A percentile compares a stretch with the other conserved stretches of the same genome.
phyloP scores from a whole-genome alignment of 345 rosid genomes.

The Mangifera indica region DNA sequence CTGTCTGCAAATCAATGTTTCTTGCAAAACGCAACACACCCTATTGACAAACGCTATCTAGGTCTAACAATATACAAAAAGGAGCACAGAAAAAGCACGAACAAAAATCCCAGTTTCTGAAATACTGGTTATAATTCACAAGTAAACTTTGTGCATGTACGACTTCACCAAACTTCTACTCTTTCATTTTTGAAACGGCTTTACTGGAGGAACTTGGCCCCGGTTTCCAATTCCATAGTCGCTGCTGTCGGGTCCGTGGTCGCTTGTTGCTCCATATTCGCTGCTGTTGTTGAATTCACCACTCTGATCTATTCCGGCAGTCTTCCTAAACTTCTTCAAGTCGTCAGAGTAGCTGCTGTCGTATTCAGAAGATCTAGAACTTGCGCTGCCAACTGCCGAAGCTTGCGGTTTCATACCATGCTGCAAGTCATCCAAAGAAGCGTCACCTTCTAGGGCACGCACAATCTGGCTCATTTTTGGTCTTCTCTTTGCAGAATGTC shows the following conservation, averaged over 20 bases:
- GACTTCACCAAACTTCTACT: background rate
- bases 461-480: slow-evolving; percentile 95
- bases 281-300: slow-evolving; percentile 46
- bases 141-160: background rate
- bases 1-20: background rate
- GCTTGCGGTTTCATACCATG: slow-evolving; percentile 37
- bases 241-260: slow-evolving; percentile 69
- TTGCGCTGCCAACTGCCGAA: slow-evolving; percentile 21
- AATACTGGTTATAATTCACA: background rate
- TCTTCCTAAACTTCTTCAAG: slow-evolving; percentile 48
- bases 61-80: no score
- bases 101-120: background rate
- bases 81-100: background rate
- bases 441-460: slow-evolving; percentile 64
- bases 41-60: background rate
- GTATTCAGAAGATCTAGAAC: slow-evolving; percentile 25
- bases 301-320: slow-evolving; percentile 31
- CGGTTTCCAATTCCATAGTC: slow-evolving; percentile 32
- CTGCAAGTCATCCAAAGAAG: slow-evolving; percentile 57
- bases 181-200: background rate
- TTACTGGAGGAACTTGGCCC: slow-evolving; percentile 7
- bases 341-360: slow-evolving; percentile 46
- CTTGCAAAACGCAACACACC: background rate
- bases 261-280: slow-evolving; percentile 64
- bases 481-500: slow-evolving; percentile 70